Evolutionary conservation across 1,284 basidiomycete species (phyloP).

Genomic region (Rhodotorula sp.): DNA sequence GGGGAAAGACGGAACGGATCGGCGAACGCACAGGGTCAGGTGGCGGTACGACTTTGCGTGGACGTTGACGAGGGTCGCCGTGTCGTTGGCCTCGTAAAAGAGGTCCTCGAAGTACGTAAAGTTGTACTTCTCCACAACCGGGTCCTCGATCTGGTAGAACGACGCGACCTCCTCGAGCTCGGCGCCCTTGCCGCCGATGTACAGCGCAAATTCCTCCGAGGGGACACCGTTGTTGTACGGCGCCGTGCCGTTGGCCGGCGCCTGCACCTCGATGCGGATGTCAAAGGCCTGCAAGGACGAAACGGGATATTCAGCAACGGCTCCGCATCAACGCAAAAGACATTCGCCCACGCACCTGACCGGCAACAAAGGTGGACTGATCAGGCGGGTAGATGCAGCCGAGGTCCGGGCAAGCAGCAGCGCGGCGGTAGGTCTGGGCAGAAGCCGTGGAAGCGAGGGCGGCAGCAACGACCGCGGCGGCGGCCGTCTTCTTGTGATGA

Average conservation of each 20-base stretch:
- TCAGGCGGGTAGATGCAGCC: conserved; percentile 36
- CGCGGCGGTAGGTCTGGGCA: conserved; percentile 52
- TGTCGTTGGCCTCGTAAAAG: conserved; percentile 49
- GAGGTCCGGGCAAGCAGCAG: conserved; percentile 45
- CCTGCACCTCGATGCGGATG: conserved; percentile 49
- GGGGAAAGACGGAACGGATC: not conserved
- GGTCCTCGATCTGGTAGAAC: conserved; percentile 49
- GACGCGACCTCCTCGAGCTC: conserved; percentile 48
- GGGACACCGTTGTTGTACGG: conserved; percentile 52
- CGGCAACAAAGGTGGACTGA: conserved; percentile 39
- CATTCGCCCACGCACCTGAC: conserved; percentile 1
- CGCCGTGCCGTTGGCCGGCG: conserved; percentile 53
- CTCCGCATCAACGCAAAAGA: too few relatives aligned
- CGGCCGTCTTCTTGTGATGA: not conserved
- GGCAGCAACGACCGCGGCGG: conserved; percentile 5
- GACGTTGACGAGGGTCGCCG: conserved; percentile 52
- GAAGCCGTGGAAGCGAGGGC: conserved; percentile 38
- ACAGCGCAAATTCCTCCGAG: conserved; percentile 48
- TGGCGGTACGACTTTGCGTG: conserved; percentile 52
- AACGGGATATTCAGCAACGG: too few relatives aligned
- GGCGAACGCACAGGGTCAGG: conserved; percentile 42
- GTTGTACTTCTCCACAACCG: conserved; percentile 40
- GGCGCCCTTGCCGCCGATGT: conserved; percentile 43
- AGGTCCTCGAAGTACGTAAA: conserved; percentile 46
- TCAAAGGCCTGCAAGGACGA: conserved; percentile 22